These are phyloP conservation scores for Alternaria tenuissima DNA, from an alignment of 2,329 filamentous ascomycete species.

Conservation along the genomic window DNA sequence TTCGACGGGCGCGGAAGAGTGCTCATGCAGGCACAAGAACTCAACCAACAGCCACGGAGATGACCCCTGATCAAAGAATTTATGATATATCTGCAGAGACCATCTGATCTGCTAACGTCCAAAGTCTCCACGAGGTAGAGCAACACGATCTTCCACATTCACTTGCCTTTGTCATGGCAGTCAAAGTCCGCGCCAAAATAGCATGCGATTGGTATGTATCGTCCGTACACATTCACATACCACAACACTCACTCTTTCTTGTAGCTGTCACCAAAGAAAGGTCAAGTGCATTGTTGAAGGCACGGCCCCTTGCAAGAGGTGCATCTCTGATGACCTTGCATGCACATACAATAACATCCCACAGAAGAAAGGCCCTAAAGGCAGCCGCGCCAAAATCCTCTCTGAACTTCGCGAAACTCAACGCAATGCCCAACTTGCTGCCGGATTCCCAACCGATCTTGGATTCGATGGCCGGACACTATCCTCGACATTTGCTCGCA, in stretches of 20 bases:
- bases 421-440: conserved; percentile 55
- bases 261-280: conserved; percentile 58
- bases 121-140: too few relatives aligned
- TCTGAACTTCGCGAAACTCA: conserved; percentile 66
- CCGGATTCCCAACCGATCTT: conserved; percentile 50
- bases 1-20: too few relatives aligned
- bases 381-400: conserved; percentile 68
- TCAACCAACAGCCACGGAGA: too few relatives aligned
- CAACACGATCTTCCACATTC: too few relatives aligned
- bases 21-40: too few relatives aligned
- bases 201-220: conserved; percentile 53
- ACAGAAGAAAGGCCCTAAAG: conserved; percentile 70
- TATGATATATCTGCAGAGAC: too few relatives aligned
- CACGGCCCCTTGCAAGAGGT: conserved; percentile 67
- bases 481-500: conserved; percentile 56
- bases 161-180: too few relatives aligned
- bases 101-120: too few relatives aligned
- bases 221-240: conserved; percentile 12
- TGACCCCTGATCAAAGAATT: too few relatives aligned
- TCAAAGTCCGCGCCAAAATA: neutral
- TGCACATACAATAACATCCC: conserved; percentile 72
- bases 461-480: conserved; percentile 54
- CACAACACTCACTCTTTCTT: conserved; percentile 20
- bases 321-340: conserved; percentile 64
- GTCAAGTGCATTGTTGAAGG: conserved; percentile 62